Base-by-base conservation (phyloP, 2,329 filamentous ascomycete genomes). In the Amphichorda felina region DNA sequence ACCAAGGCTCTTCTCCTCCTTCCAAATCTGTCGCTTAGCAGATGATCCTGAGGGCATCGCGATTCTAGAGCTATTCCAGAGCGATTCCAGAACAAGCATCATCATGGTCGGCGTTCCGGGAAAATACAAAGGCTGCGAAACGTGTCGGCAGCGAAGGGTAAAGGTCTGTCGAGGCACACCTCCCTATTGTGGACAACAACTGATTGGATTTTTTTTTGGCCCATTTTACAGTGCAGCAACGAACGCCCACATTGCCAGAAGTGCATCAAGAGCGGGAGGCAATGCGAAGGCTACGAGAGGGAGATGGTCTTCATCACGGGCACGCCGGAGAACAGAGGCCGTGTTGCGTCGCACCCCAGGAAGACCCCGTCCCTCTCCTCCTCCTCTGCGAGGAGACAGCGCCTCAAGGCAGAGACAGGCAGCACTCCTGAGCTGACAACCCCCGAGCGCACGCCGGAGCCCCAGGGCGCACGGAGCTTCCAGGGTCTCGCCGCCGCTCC, bases 41-140 rank as follows among this genome's bases (percentile, higher is more conserved):
- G n/a, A n/a, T n/a, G n/a, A n/a, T n/a, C n/a, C n/a, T n/a, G n/a
- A n/a, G n/a, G n/a, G n/a, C n/a, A n/a, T n/a, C n/a, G n/a, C n/a
- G n/a, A n/a, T n/a, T n/a, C n/a, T n/a, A n/a, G n/a, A n/a, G n/a
- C n/a, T n/a, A n/a, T n/a, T n/a, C n/a, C n/a, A n/a, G n/a, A n/a
- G n/a, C n/a, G n/a, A n/a, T n/a, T n/a, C n/a, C n/a, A 24, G 22
- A 32, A 31, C 15, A 29, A n/a, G 15, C 8, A 17, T 8, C 48
- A 60, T 38, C 25, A 75, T 76, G 72, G 72, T 76, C 43, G 73
- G 73, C 36, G 72, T 78, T 39, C 65, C 72, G 26, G 73, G 73
- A 35, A 77, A 76, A 52, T 78, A 71, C 50, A 76, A 76, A 52
- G 73, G 72, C 26, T 78, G 73, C 54, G 72, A 75, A 52, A 77